Evolutionary conservation across 495 filamentous ascomycete genomes (phyloP).

Genomic region (Daldinia vernicosa): DNA sequence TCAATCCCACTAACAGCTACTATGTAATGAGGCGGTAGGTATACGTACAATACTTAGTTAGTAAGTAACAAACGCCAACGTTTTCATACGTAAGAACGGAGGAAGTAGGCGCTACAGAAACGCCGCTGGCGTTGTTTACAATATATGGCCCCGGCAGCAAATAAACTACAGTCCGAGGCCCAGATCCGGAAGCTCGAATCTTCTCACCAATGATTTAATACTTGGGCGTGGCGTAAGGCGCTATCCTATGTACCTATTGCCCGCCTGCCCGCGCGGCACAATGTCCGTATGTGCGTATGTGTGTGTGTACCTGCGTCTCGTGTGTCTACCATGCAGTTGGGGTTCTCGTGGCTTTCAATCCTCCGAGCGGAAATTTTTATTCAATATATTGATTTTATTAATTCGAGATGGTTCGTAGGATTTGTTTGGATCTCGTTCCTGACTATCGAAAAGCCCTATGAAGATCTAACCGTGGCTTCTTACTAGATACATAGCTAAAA

Average conservation of each 20-base stretch:
- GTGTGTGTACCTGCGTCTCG: slow-evolving; percentile 37
- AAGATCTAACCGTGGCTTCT: slow-evolving; percentile 21
- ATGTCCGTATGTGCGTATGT: slow-evolving; percentile 16
- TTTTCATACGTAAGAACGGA: not conserved
- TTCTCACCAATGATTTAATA: slow-evolving; percentile 21
- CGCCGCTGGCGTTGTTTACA: not conserved
- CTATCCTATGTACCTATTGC: too few relatives aligned
- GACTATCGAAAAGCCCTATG: slow-evolving; percentile 36
- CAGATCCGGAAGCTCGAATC: slow-evolving; percentile 30
- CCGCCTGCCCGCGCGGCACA: slow-evolving; percentile 10
- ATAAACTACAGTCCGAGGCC: slow-evolving; percentile 16
- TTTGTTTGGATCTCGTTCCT: slow-evolving; percentile 31
- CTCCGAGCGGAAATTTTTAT: slow-evolving; percentile 1
- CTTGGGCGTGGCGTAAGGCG: slow-evolving; percentile 28
- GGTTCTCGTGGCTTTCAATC: slow-evolving; percentile 36
- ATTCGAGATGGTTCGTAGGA: slow-evolving; percentile 6
- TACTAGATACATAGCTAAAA: slow-evolving; percentile 6
- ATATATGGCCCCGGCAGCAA: not conserved
- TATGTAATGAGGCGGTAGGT: not conserved
- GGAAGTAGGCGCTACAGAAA: not conserved
- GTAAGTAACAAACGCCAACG: not conserved
- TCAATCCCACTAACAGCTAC: not conserved
- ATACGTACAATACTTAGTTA: not conserved
- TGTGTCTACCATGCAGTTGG: slow-evolving; percentile 24
- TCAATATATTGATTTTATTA: slow-evolving; percentile 9